Base-by-base conservation (phyloP, 2,329 filamentous ascomycete genomes). In the Pseudogymnoascus sp. region DNA sequence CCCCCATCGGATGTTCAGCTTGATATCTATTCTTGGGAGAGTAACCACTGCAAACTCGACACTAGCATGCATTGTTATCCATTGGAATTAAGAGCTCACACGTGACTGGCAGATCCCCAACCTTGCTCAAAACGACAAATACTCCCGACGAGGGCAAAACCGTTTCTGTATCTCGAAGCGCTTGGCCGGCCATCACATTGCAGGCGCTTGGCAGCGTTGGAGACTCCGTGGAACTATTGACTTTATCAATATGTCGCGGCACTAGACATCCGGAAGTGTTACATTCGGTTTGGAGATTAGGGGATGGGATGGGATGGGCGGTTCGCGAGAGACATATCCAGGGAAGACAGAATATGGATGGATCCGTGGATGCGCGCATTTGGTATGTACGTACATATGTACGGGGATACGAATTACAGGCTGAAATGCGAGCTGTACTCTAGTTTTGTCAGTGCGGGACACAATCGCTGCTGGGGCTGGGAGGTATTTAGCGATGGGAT, bases 231-330 rank as follows among this genome's bases (percentile, higher is more conserved):
- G 25, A 50, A 50, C 43, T 18, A n/a, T 16, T 50, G 43, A 50
- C n/a, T 50, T 50, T 50, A 50, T 50, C 43, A n/a, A 50, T 50
- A 50, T 50, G 30, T 50, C 43, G 25, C 43, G 30, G 25, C 43
- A 50, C 43, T 50, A 50, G 25, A 12, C 25, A 30, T 32, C 18
- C 43, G 43, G 39, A 50, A 4, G 43, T 50, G 43, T 50, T 50
- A 50, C 43, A 50, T 50, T 50, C 43, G 25, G 43, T 50, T 50
- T 32, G 43, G 43, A n/a, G n/a, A 50, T 50, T 32, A 50, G 25
- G n/a, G 43, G 43, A 50, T 50, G 43, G 39, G 39, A n/a, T 47
- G 18, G 41, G 20, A 50, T 30, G 43, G 43, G 43, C 43, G 43
- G 43, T 50, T 50, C 43, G 25, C 8, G n/a, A 18, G n/a, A 50